phyloP scores from a whole-genome alignment of 345 rosid genomes.

The Gossypium mustelinum region DNA sequence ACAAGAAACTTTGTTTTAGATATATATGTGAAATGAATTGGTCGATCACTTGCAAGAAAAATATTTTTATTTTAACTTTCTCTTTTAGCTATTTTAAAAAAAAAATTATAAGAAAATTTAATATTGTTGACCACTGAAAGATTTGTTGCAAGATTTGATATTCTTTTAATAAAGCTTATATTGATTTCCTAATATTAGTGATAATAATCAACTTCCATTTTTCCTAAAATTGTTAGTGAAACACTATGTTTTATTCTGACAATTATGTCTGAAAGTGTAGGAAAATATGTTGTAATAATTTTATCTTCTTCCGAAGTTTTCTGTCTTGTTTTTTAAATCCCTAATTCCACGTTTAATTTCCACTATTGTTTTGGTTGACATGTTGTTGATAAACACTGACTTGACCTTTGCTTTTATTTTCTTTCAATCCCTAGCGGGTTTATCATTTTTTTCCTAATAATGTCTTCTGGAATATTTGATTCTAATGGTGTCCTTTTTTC shows the following conservation, averaged over 20 bases:
- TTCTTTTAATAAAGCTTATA: not conserved
- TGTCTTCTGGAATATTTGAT: slow-evolving; percentile 13
- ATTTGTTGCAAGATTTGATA: slow-evolving; percentile 1
- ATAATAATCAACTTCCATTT: no score
- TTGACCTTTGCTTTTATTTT: not conserved
- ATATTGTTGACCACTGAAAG: not conserved
- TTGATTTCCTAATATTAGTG: no score
- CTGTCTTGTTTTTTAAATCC: no score
- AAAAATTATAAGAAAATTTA: not conserved
- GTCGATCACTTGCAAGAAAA: slow-evolving; percentile 28
- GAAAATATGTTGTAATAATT: not conserved
- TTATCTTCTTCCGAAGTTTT: no score
- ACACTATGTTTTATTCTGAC: not conserved
- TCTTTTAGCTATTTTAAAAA: slow-evolving; percentile 14
- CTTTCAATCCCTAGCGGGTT: not conserved
- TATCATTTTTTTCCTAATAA: not conserved
- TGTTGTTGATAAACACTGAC: not conserved
- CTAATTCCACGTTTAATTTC: not conserved
- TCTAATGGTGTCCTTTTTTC: slow-evolving; percentile 7
- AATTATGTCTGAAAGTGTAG: not conserved
- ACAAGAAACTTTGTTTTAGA: no score
- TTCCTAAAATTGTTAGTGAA: not conserved
- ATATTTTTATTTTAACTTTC: slow-evolving; percentile 26
- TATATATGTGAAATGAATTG: slow-evolving; percentile 3
- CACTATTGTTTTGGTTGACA: no score